Conservation (phyloP, 1,284 basidiomycete species). For the Termitomyces sp. region DNA sequence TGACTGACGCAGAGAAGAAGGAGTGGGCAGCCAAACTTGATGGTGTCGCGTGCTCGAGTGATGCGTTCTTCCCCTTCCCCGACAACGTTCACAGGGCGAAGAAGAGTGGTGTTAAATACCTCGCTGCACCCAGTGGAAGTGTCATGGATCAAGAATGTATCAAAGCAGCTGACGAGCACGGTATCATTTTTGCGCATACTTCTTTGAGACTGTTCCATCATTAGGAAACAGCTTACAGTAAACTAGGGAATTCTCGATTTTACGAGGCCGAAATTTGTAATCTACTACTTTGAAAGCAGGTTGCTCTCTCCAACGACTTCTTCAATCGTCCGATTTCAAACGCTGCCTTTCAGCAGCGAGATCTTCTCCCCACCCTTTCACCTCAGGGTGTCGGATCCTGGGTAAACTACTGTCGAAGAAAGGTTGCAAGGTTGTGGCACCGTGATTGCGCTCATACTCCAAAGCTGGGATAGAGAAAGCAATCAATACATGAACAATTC, state of each 20-base stretch:
- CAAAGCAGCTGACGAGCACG: slow-evolving; percentile 89
- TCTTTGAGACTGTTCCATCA: slow-evolving; percentile 80
- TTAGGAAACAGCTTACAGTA: no score
- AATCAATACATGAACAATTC: background rate
- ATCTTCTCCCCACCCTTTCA: slow-evolving; percentile 69
- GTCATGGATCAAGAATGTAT: slow-evolving; percentile 97
- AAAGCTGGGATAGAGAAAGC: slow-evolving; percentile 39
- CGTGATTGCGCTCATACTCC: slow-evolving; percentile 64
- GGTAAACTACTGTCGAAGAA: slow-evolving; percentile 78
- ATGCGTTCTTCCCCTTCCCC: slow-evolving; percentile 99
- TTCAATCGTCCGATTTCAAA: background rate
- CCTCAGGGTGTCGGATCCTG: slow-evolving; percentile 69
- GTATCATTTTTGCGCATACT: slow-evolving; percentile 86
- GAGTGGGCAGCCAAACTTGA: slow-evolving; percentile 71
- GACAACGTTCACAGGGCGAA: slow-evolving; percentile 95
- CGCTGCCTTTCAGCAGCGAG: slow-evolving; percentile 51
- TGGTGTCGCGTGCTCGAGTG: slow-evolving; percentile 89
- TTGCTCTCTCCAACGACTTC: background rate
- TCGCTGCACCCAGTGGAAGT: slow-evolving; percentile 92
- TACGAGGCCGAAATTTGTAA: background rate
- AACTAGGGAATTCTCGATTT: background rate
- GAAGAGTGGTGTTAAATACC: slow-evolving; percentile 88
- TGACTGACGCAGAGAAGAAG: slow-evolving; percentile 71
- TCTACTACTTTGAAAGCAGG: background rate
- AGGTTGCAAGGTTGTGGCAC: slow-evolving; percentile 46